Base-by-base conservation (phyloP, 352 stramenopile species). In the Peronosclerospora sorghi region DNA sequence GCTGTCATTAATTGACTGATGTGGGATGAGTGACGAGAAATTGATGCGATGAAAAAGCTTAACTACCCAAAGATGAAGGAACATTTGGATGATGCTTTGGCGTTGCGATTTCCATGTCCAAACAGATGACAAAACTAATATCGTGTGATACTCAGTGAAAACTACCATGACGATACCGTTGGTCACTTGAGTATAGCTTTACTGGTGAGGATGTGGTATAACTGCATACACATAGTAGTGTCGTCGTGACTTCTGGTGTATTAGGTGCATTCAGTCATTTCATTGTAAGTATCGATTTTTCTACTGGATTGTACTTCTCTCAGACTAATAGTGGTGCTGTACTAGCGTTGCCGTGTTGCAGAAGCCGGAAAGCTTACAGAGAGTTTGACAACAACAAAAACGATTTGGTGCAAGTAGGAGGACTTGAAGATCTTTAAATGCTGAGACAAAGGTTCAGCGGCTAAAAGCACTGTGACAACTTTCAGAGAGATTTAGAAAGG, bases 291-390 rank as follows among this genome's bases (percentile, higher is more conserved):
- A 13, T 5, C 15, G 27, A 12, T 1, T n/a, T 21, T 36, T 1
- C 15, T n/a, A 2, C 29, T 27, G n/a, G 10, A 1, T 35, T 4
- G 8, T 26, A 14, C 2, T 12, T n/a, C 14, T 9, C 19, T 1
- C 6, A 2, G 0, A 19, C 5, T 21, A 19, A 2, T 15, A 83
- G 29, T 56, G 15, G 5, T 56, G 13, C 2, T 59, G 38, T 20
- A 9, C 28, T 95, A 0, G n/a, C n/a, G n/a, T n/a, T n/a, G n/a
- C n/a, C n/a, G n/a, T n/a, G n/a, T n/a, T n/a, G n/a, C n/a, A n/a
- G 93, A 98, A 56, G 68, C 84, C 1, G 96, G 96, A 23, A 95
- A 99, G 76, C 98, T 98, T 61, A 98, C 95, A 7, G 95, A 35
- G 96, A 95, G 3, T 98, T 97, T 56, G 73, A 81, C 18, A 94